Base-by-base conservation (phyloP, 2,329 filamentous ascomycete species). In the Periconia sp. region DNA sequence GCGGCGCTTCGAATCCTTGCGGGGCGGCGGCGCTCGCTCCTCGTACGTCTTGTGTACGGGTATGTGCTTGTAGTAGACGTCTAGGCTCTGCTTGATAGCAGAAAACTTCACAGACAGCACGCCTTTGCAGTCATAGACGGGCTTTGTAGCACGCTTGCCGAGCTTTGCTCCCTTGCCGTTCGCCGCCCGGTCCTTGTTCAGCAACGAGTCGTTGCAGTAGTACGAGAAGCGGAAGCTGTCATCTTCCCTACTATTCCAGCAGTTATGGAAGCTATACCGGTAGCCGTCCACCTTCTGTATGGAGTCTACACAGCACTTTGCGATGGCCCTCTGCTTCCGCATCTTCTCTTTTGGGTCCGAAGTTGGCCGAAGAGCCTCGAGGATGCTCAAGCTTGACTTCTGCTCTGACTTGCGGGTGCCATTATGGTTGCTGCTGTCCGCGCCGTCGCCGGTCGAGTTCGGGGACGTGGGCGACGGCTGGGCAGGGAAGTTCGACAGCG, bases 201-300 rank as follows among this genome's bases (percentile, higher is more conserved):
- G 70, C 57, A 77, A 65, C 53, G 72, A 75, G 61, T 78, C 74
- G 54, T 76, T 75, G 59, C 74, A 78, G 49, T 75, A 75, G 61
- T 76, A 77, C 21, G 71, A 74, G 61, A 74, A 77, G 48, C 74
- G 68, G 49, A 69, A 71, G 54, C 66, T 69, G 35, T 75, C 73
- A 45, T 76, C 71, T 45, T 74, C 73, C 25, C 75, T 60, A 49
- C 72, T 73, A 34, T 69, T 69, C 74, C 74, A 77, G 48, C 72
- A 73, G 46, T 77, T 76, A 62, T 76, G 74, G 65, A 77, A 77
- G 65, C 68, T 73, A 60, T 78, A 78, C 17, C 71, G 66, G 57
- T 69, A 78, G 43, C 74, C 74, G 52, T 78, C 74, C 15, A 66
- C 63, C n/a, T 59, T 57, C 52, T 76, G 71, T 31, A 77, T 71